A percentile compares a stretch with the other conserved stretches of the same genome.
These are phyloP conservation scores for Magnaporthiopsis incrustans DNA, from an alignment of 2,329 filamentous ascomycete species.

Conservation along the genomic window DNA sequence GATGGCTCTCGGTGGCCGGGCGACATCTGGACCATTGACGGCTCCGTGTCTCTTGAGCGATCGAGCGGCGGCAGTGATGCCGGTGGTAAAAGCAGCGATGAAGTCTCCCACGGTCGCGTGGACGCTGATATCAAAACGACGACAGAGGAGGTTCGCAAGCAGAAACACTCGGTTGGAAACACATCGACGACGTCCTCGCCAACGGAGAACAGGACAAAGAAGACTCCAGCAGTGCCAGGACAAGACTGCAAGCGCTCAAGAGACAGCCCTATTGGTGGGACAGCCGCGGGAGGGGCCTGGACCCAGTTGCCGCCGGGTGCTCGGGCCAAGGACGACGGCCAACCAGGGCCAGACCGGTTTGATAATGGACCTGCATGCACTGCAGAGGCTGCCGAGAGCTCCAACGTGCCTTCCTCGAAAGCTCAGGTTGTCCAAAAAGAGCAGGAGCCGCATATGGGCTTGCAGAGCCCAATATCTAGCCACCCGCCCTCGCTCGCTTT, in stretches of 20 bases:
- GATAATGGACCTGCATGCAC: background rate
- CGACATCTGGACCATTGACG: background rate
- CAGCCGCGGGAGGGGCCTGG: no score
- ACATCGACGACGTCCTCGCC: background rate
- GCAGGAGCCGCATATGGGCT: background rate
- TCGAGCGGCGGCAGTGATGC: background rate
- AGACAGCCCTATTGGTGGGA: no score
- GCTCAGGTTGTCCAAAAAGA: background rate
- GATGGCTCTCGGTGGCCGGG: background rate
- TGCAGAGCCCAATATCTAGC: background rate
- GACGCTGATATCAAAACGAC: background rate
- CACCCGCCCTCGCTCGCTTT: background rate
- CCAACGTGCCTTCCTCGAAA: background rate
- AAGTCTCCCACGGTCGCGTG: background rate
- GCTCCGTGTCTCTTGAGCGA: background rate
- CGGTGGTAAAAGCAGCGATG: no score
- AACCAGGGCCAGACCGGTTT: background rate
- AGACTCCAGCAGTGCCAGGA: background rate
- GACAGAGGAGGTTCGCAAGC: background rate
- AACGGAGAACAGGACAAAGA: background rate
- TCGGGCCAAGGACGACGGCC: no score
- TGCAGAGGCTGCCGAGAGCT: background rate
- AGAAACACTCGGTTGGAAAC: background rate
- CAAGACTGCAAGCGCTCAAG: background rate
- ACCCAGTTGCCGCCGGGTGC: background rate